phyloP scores from a whole-genome alignment of 768 basidiomycete genomes.

The Tricholoma bakamatsutake region DNA sequence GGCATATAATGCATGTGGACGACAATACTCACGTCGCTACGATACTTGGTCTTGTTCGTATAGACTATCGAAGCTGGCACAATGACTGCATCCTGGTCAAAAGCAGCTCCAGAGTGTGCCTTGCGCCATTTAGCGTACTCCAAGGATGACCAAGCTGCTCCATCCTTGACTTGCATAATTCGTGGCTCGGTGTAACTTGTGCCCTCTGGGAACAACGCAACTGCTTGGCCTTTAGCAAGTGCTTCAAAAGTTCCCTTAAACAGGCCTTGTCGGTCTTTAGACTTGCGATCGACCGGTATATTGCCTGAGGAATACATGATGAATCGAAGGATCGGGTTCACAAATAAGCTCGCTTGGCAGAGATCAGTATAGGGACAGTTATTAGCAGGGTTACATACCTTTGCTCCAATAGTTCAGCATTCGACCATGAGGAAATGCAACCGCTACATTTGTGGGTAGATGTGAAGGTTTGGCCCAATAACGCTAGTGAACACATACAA shows the following conservation, averaged over 20 bases:
- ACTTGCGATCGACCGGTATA: slow-evolving; percentile 94
- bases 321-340: slow-evolving; percentile 64
- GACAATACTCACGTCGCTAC: slow-evolving; percentile 67
- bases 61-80: slow-evolving; percentile 89
- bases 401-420: slow-evolving; percentile 94
- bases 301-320: slow-evolving; percentile 90
- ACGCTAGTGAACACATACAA: slow-evolving; percentile 37
- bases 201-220: slow-evolving; percentile 93
- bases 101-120: slow-evolving; percentile 43
- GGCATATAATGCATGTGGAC: slow-evolving; percentile 14
- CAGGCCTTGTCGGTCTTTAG: slow-evolving; percentile 82
- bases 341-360: slow-evolving; percentile 65
- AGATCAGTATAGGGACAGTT: slow-evolving; percentile 1
- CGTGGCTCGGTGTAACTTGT: slow-evolving; percentile 91
- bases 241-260: slow-evolving; percentile 89
- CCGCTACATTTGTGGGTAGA: slow-evolving; percentile 43
- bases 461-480: neutral
- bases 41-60: slow-evolving; percentile 93
- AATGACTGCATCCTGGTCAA: slow-evolving; percentile 50
- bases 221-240: slow-evolving; percentile 69
- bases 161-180: slow-evolving; percentile 91
- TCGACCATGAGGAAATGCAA: slow-evolving; percentile 74
- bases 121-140: slow-evolving; percentile 83
- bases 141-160: slow-evolving; percentile 90
- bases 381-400: slow-evolving; percentile 37